Conservation (phyloP, 1,139 yeast genomes). For the Saccharomyces hybrid region DNA sequence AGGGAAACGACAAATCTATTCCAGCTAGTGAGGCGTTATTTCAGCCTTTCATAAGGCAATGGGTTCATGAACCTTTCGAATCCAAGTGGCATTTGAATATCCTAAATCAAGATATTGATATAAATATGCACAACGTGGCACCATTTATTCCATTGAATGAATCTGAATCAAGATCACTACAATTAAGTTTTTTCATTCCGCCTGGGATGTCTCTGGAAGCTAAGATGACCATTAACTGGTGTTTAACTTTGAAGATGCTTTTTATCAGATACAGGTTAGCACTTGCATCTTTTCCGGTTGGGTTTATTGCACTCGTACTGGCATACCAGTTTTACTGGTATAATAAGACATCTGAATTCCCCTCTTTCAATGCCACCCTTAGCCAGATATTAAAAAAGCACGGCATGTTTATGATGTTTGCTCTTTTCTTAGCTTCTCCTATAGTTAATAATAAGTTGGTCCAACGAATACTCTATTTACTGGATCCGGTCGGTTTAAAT, state of each 20-base stretch:
- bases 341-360: conserved; percentile 38
- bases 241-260: conserved; percentile 39
- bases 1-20: neutral
- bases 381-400: conserved; percentile 26
- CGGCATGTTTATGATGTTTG: conserved; percentile 16
- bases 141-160: conserved; percentile 60
- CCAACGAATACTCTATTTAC: conserved; percentile 33
- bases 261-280: conserved; percentile 59
- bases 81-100: conserved; percentile 66
- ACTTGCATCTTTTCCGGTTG: conserved; percentile 50
- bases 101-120: conserved; percentile 32
- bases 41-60: conserved; percentile 63
- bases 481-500: conserved; percentile 53
- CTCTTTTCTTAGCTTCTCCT: conserved; percentile 37
- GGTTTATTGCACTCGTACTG: conserved; percentile 40
- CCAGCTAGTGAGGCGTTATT: conserved; percentile 31
- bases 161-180: conserved; percentile 15
- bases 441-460: conserved; percentile 29
- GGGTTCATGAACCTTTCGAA: conserved; percentile 59
- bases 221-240: conserved; percentile 26
- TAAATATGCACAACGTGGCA: conserved; percentile 63
- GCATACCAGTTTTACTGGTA: conserved; percentile 41
- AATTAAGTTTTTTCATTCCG: conserved; percentile 23
- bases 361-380: conserved; percentile 46
- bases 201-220: conserved; percentile 33